Base-by-base conservation (phyloP, 192 early-diverging fungal species). In the Mortierella claussenii region DNA sequence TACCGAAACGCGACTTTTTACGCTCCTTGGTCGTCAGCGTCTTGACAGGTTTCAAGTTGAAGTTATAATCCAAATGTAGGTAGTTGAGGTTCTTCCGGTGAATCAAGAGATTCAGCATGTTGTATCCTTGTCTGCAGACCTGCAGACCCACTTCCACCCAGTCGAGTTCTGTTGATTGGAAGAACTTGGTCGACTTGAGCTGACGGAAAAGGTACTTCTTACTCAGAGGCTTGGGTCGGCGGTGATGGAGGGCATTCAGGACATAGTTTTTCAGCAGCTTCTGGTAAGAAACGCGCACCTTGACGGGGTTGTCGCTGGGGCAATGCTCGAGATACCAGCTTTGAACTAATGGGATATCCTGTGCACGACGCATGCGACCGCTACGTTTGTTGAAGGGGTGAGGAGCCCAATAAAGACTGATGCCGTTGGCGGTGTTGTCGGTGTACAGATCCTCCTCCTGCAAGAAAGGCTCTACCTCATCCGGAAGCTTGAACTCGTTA, bases 111-210 rank as follows among this genome's bases (percentile, higher is more conserved):
- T 98, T 99, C 21, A 99, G 87, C 98, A 99, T 99, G 75, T 97
- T 99, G 84, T 97, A 97, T 55, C 98, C 98, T 85, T 99, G 98
- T 21, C 96, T 88, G 74, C 93, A 96, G 31, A 99, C 96, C 83
- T 99, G 98, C 45, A 99, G 81, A 55, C 98, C 98, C 23, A 96
- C 98, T 83, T 99, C 98, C 45, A 99, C 96, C 98, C 98, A 99
- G 81, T 99, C 98, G 12, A 99, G 81, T 73, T 97, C 95, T 10
- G 98, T 99, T 4, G 90, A 88, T 81, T 99, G 98, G 87, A 99
- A 99, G 80, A 99, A 99, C 71, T 99, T 99, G 43, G 96, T 99
- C 5, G 94, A 89, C 66, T 93, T 93, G 42, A 99, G 88, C 80
- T 97, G 95, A 24, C 93, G 85, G 86, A 99, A 96, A 45, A 99